phyloP scores from a whole-genome alignment of 805 yeast species.

The Nematodospora valgi region DNA sequence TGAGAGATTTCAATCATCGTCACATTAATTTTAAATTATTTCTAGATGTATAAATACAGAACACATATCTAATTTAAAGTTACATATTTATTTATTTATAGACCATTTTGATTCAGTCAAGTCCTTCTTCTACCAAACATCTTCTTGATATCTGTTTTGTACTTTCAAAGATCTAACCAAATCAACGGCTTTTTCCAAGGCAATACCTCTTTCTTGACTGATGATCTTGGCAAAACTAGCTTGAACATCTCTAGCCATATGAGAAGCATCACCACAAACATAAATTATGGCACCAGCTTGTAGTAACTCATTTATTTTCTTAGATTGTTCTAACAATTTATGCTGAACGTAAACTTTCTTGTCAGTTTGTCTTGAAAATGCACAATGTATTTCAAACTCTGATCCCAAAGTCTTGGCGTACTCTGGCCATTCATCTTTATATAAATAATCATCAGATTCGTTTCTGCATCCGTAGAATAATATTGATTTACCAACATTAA shows the following conservation, averaged over 20 bases:
- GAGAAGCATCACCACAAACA: conserved; percentile 95
- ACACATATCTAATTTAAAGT: conserved; percentile 2
- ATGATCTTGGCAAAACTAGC: conserved; percentile 62
- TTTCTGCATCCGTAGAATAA: conserved; percentile 88
- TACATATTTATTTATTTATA: background rate
- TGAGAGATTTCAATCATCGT: background rate
- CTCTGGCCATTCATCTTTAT: conserved; percentile 85
- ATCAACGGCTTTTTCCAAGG: conserved; percentile 69
- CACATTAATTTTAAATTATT: background rate
- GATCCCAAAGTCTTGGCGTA: conserved; percentile 60
- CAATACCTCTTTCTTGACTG: conserved; percentile 56
- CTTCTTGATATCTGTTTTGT: conserved; percentile 91
- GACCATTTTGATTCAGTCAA: background rate
- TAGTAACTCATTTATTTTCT: conserved; percentile 53
- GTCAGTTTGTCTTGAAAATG: conserved; percentile 76
- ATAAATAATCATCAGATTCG: conserved; percentile 75
- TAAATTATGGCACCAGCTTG: conserved; percentile 79
- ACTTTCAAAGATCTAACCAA: conserved; percentile 75
- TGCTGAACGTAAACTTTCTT: conserved; percentile 83
- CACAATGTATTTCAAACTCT: conserved; percentile 69
- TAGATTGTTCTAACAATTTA: conserved; percentile 52
- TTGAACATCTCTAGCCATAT: conserved; percentile 94
- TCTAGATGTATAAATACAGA: background rate
- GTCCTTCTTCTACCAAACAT: conserved; percentile 69
- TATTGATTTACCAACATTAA: conserved; percentile 61